Evolutionary conservation across 768 basidiomycete species (phyloP), one percentile per base, ranked within the genome.

Genomic region (Leccinum truebloodii): DNA sequence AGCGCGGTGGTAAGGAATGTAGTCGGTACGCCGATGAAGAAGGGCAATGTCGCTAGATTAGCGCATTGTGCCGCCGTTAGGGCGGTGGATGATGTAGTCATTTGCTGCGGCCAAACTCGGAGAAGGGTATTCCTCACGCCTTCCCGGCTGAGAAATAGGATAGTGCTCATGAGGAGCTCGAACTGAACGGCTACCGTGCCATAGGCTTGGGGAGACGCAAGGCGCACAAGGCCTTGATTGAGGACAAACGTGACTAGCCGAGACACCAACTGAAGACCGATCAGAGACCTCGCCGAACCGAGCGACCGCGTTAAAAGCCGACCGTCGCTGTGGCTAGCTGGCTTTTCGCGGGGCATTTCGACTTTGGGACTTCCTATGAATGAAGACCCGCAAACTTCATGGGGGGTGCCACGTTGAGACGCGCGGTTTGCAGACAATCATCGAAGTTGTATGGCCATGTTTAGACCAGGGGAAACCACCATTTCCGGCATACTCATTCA

Each of bases 111-210:
- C 61, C 73, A 71, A 35, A 79, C 80, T n/a, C 95, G 84, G 16
- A 97, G 79, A 5, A 97, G 81, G 6, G 92, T 87, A 71, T 89
- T 92, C 44, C 97, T 82, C 8, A 98, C 83, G 18, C 95, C 96
- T 73, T 99, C 97, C n/a, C 97, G 81, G 35, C 89, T 88, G 8
- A 98, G 80, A 73, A 98, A 98, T 49, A 98, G 80, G 67, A 95
- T 91, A 12, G 94, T 94, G 65, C 89, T 92, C 51, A 92, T 82
- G 26, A 98, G 70, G 28, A 98, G 84, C 71, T 98, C 97, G 74
- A 98, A 94, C 68, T 97, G 95, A 62, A 99, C 90, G 0, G 94
- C 86, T 16, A 93, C 94, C 0, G 92, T 94, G 10, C 96, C 90
- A 70, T 93, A 95, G 14, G 88, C 89, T 35, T 84, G 83, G 1